Percentiles rank a stretch among this genome's conserved stretches.
phyloP scores from a whole-genome alignment of 805 yeast species.

The Lipomyces oligophaga region DNA sequence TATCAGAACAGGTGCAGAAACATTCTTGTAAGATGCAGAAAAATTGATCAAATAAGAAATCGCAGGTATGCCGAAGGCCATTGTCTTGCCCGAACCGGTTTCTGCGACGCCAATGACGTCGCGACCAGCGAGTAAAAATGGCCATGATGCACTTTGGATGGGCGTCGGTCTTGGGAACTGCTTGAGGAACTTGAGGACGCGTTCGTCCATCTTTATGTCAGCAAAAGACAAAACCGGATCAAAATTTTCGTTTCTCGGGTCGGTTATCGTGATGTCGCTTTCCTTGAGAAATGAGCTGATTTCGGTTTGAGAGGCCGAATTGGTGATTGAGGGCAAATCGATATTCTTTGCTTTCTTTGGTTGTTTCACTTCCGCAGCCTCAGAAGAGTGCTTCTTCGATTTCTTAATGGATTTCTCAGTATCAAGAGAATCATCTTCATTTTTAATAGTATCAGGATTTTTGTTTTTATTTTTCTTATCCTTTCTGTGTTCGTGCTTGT shows the following conservation, averaged over 20 bases:
- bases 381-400: constrained; percentile 42
- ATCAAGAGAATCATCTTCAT: too few relatives aligned
- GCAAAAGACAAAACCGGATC: constrained; percentile 70
- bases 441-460: not conserved
- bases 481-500: constrained; percentile 32
- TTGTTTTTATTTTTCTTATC: constrained; percentile 32
- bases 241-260: constrained; percentile 47
- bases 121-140: constrained; percentile 67
- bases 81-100: constrained; percentile 96
- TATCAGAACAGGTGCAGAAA: constrained; percentile 69
- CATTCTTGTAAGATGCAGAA: constrained; percentile 30
- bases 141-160: constrained; percentile 94
- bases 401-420: constrained; percentile 37
- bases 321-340: constrained; percentile 38
- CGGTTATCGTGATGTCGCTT: constrained; percentile 79
- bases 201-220: constrained; percentile 52
- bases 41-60: constrained; percentile 58
- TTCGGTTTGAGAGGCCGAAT: constrained; percentile 47
- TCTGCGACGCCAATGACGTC: constrained; percentile 98
- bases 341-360: constrained; percentile 4
- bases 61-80: constrained; percentile 98
- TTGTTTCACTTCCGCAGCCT: too few relatives aligned
- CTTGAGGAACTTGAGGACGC: constrained; percentile 57
- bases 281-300: constrained; percentile 58
- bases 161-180: constrained; percentile 91